Evolutionary conservation across 192 early-diverging fungal species (phyloP).

Genomic region (Gamsiella multidivaricata): DNA sequence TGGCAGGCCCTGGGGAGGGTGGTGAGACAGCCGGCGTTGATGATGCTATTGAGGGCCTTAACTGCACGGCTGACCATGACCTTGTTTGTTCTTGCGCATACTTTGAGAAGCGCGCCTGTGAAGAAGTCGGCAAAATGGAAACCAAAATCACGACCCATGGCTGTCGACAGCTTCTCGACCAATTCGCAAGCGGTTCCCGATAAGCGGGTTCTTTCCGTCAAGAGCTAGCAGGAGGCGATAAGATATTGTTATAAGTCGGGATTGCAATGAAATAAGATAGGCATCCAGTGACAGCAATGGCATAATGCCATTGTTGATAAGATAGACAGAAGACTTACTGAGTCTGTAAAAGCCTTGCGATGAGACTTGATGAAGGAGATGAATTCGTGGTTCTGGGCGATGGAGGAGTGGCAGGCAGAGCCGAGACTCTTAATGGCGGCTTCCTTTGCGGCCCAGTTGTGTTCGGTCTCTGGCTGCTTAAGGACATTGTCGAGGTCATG

Average conservation of each 20-base stretch:
- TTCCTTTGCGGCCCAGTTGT: constrained; percentile 53
- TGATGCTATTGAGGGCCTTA: constrained; percentile 69
- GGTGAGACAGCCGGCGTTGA: constrained; percentile 67
- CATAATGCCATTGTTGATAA: not conserved
- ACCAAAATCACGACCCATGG: constrained; percentile 72
- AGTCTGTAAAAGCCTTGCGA: constrained; percentile 40
- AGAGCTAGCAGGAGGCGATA: constrained; percentile 59
- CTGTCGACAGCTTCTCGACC: constrained; percentile 70
- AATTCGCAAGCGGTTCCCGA: constrained; percentile 75
- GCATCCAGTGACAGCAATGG: too few relatives aligned
- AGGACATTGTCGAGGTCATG: constrained; percentile 48
- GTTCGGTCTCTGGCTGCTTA: constrained; percentile 48
- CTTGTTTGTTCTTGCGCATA: constrained; percentile 81
- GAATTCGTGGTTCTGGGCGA: constrained; percentile 39
- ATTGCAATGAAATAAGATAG: too few relatives aligned
- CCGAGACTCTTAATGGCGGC: constrained; percentile 37
- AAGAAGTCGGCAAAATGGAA: constrained; percentile 67
- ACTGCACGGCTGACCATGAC: constrained; percentile 73
- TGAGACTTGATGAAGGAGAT: constrained; percentile 45
- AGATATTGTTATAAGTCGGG: constrained; percentile 5
- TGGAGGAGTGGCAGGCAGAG: constrained; percentile 34
- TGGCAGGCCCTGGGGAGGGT: constrained; percentile 66
- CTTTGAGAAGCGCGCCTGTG: constrained; percentile 67
- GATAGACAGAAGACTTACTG: constrained; percentile 9
- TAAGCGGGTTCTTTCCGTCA: constrained; percentile 80